phyloP scores from a whole-genome alignment of 306 rosid species.

The Cicer bijugum region DNA sequence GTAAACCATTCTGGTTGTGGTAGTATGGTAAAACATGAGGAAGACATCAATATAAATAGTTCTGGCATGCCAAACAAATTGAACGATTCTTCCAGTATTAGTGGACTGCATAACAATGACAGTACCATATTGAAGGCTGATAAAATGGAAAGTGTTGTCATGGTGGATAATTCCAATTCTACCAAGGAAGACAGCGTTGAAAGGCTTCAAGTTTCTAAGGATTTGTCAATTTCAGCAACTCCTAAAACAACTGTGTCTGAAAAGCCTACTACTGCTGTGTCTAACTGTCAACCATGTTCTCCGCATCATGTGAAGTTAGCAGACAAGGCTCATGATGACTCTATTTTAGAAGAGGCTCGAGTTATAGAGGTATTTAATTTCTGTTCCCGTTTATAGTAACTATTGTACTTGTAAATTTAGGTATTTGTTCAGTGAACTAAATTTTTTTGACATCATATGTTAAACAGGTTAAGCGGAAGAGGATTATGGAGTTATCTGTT shows the following conservation, averaged over 20 bases:
- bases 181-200: slow-evolving; percentile 50
- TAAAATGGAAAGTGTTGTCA: slow-evolving; percentile 50
- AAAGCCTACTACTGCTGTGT: slow-evolving; percentile 47
- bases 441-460: slow-evolving; percentile 40
- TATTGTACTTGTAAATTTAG: slow-evolving; percentile 40
- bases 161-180: slow-evolving; percentile 53
- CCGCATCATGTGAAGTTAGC: slow-evolving; percentile 53
- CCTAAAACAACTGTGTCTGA: slow-evolving; percentile 52
- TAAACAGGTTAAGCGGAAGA: slow-evolving; percentile 85
- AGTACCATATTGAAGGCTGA: slow-evolving; percentile 50
- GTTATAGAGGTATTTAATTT: slow-evolving; percentile 72
- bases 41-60: slow-evolving; percentile 45
- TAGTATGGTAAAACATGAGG: slow-evolving; percentile 52
- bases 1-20: slow-evolving; percentile 52
- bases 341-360: slow-evolving; percentile 88
- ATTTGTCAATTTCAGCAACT: slow-evolving; percentile 47
- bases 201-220: slow-evolving; percentile 48
- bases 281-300: slow-evolving; percentile 56
- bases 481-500: slow-evolving; percentile 85
- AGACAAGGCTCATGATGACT: slow-evolving; percentile 86
- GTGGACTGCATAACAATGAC: slow-evolving; percentile 57
- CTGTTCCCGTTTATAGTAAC: slow-evolving; percentile 27
- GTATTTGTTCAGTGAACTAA: slow-evolving; percentile 37
- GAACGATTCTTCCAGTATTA: slow-evolving; percentile 50
- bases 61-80: slow-evolving; percentile 54